A percentile compares a stretch with the other conserved stretches of the same genome.
These are phyloP conservation scores for Saccharomycopsis sp. DNA, from an alignment of 805 yeast genomes.

Conservation along the genomic window DNA sequence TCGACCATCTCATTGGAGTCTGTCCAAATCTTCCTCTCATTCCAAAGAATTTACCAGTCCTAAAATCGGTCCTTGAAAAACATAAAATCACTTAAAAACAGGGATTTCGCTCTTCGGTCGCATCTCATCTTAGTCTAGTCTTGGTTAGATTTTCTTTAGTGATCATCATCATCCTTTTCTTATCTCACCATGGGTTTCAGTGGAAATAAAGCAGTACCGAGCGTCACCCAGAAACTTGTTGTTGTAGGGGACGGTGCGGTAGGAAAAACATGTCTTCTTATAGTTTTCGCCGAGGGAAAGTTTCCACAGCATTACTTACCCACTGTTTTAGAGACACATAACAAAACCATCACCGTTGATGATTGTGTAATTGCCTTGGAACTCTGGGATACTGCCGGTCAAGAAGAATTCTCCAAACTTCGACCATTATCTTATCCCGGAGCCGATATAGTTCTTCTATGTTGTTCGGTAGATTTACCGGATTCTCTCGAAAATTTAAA, in stretches of 20 bases:
- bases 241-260: constrained; percentile 39
- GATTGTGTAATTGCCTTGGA: constrained; percentile 35
- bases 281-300: constrained; percentile 33
- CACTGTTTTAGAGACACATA: constrained; percentile 42
- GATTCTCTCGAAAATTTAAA: constrained; percentile 78
- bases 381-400: constrained; percentile 69
- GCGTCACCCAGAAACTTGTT: constrained; percentile 27
- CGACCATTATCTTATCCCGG: constrained; percentile 90
- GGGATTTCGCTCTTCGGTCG: background rate
- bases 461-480: constrained; percentile 89
- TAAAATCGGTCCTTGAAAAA: background rate
- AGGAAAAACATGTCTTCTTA: constrained; percentile 36
- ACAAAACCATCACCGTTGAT: constrained; percentile 39
- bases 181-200: background rate
- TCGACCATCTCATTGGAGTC: no score
- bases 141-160: no score
- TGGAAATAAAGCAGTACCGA: background rate
- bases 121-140: no score
- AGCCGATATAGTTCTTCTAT: constrained; percentile 92
- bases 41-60: background rate
- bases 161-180: background rate
- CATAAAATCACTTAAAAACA: background rate
- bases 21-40: background rate
- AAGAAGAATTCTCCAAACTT: constrained; percentile 93
- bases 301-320: constrained; percentile 36